Evolutionary conservation across 2,329 filamentous ascomycete species (phyloP), one percentile per base, ranked within the genome.

Genomic region (Botrytis hyacinthi): DNA sequence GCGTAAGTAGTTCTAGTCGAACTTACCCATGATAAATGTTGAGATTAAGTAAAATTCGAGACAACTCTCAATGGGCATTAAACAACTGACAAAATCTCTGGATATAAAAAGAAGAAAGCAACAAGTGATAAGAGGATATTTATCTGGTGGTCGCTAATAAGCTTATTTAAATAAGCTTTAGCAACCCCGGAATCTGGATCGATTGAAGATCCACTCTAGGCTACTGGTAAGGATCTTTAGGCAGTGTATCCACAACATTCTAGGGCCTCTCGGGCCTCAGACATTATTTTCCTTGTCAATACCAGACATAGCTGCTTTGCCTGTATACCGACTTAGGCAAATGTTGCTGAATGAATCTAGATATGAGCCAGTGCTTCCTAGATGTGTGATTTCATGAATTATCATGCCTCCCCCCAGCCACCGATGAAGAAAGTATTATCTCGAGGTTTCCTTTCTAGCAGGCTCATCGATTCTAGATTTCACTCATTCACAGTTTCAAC

Each of bases 381-480:
- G 14, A 8, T 18, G n/a, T 29, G 14, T 18, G 16, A 57, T 29
- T 3, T 29, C 4, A 8, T 6, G 18, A 57, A 9, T 14, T 57
- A 4, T 18, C 5, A 29, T 18, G 18, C n/a, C n/a, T 29, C 6
- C 6, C 8, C 18, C 14, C 7, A 12, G 14, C 26, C 14, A 57
- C 1, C 29, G n/a, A 3, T 9, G 14, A 54, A 54, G n/a, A 8
- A 18, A 3, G 6, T 32, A 0, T 18, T 2, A 16, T 57, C 1
- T 29, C 14, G n/a, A 57, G n/a, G 6, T 9, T 18, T 57, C 9
- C n/a, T 29, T 57, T 16, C 26, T 32, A 14, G 14, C 16, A 29
- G n/a, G 6, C 29, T 18, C 14, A 57, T 57, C 51, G 9, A 57
- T 32, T 57, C n/a, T 32, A 29, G 18, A 2, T 18, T 29, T 4